phyloP scores from a whole-genome alignment of 352 stramenopile genomes.

The Phytophthora vignae region DNA sequence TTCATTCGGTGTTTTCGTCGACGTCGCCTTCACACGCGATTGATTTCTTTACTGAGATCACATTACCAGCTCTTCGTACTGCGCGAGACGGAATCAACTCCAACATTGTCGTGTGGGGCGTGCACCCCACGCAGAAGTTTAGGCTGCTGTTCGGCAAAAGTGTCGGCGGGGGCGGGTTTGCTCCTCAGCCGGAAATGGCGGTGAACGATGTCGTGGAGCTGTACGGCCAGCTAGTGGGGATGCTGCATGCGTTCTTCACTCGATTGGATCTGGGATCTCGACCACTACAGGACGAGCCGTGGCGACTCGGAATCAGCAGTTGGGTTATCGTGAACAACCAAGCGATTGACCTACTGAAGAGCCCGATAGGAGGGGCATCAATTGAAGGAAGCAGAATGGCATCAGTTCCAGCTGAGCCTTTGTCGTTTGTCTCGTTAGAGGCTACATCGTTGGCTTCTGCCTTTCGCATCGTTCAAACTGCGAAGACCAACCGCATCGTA shows the following conservation, averaged over 20 bases:
- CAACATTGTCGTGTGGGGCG: constrained; percentile 68
- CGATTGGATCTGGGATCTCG: constrained; percentile 22
- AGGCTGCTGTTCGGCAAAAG: constrained; percentile 74
- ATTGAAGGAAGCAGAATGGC: background rate
- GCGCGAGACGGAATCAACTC: constrained; percentile 65
- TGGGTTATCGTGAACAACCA: constrained; percentile 81
- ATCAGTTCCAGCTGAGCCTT: constrained; percentile 6
- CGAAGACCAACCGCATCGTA: constrained; percentile 81
- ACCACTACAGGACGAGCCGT: constrained; percentile 20
- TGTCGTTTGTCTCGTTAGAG: constrained; percentile 67
- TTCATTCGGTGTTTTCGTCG: constrained; percentile 69
- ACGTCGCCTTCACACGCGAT: constrained; percentile 41
- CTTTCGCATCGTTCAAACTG: constrained; percentile 65
- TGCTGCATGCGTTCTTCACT: constrained; percentile 64
- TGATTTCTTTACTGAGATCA: constrained; percentile 71
- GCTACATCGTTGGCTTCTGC: constrained; percentile 50
- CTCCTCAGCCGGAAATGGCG: constrained; percentile 20
- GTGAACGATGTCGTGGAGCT: constrained; percentile 59
- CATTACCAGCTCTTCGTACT: constrained; percentile 50
- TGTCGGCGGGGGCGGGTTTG: constrained; percentile 32
- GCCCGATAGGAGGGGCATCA: background rate
- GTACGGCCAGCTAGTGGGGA: constrained; percentile 62
- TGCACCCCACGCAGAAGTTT: constrained; percentile 80
- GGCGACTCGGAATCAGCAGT: constrained; percentile 68
- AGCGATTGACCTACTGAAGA: constrained; percentile 61